Conservation (phyloP, 441 rosid genomes). For the Euphorbia celastroides region DNA sequence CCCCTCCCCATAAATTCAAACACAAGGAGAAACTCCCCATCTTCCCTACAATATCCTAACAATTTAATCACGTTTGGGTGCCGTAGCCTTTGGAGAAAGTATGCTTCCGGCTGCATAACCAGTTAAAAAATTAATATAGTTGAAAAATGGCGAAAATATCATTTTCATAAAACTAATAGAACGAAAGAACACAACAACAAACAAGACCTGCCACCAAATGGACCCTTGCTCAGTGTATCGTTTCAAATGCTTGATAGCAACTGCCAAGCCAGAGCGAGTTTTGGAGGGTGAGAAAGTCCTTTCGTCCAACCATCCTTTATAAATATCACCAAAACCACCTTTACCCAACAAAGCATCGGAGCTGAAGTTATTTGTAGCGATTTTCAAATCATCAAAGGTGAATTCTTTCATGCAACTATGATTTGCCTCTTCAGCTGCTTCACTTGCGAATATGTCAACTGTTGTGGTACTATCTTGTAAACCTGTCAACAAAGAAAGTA, state of each 20-base stretch:
- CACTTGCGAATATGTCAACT: neutral
- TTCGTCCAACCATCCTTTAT: slow-evolving; percentile 85
- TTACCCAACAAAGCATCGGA: slow-evolving; percentile 73
- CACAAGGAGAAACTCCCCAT: too few relatives aligned
- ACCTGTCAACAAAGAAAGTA: neutral
- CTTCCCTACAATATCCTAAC: slow-evolving; percentile 72
- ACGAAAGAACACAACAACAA: too few relatives aligned
- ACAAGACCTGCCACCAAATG: neutral
- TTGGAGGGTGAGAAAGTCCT: slow-evolving; percentile 43
- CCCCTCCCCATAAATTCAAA: too few relatives aligned
- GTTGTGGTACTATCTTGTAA: neutral
- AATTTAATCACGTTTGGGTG: slow-evolving; percentile 77
- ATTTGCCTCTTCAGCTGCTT: neutral
- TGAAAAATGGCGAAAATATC: neutral
- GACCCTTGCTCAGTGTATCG: neutral
- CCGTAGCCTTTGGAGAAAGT: slow-evolving; percentile 65
- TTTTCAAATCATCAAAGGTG: neutral
- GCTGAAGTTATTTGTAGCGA: neutral
- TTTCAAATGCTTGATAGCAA: slow-evolving; percentile 77
- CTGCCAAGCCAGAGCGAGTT: slow-evolving; percentile 39
- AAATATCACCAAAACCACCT: slow-evolving; percentile 92
- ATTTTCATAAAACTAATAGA: too few relatives aligned
- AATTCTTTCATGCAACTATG: neutral
- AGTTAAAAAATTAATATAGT: neutral
- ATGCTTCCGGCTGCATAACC: slow-evolving; percentile 55